A percentile compares a stretch with the other conserved stretches of the same genome.
Conservation (phyloP, 305 asterid genomes). For the Rubia occidens region DNA sequence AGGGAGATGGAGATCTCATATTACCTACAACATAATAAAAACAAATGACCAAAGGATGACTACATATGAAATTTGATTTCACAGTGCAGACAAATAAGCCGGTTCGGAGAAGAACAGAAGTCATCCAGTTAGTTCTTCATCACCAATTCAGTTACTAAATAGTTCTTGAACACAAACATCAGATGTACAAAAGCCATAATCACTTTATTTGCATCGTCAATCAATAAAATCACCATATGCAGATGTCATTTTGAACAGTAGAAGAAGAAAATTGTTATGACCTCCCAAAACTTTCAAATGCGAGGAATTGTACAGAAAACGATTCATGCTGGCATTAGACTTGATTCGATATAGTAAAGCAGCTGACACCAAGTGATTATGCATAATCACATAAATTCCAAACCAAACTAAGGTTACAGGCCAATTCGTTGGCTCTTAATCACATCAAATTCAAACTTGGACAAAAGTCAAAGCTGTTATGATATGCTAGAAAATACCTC, state of each 20-base stretch:
- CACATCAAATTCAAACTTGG: not conserved
- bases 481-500: constrained; percentile 17
- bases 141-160: not conserved
- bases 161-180: not conserved
- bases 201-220: not conserved
- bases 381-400: not conserved
- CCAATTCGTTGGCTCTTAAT: not conserved
- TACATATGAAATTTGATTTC: not conserved
- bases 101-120: not conserved
- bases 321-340: no score
- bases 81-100: not conserved
- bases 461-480: not conserved
- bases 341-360: no score
- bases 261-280: no score
- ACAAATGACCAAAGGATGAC: not conserved
- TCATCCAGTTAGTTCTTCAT: not conserved
- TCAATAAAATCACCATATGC: no score
- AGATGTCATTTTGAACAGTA: not conserved
- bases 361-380: not conserved
- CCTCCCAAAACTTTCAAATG: not conserved
- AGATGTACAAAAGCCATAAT: not conserved
- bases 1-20: constrained; percentile 19
- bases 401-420: not conserved
- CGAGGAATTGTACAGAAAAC: not conserved
- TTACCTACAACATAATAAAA: constrained; percentile 15